A percentile compares a stretch with the other conserved stretches of the same genome.
These are phyloP conservation scores for Neonectria ditissima DNA, from an alignment of 2,329 filamentous ascomycete genomes.

Conservation along the genomic window DNA sequence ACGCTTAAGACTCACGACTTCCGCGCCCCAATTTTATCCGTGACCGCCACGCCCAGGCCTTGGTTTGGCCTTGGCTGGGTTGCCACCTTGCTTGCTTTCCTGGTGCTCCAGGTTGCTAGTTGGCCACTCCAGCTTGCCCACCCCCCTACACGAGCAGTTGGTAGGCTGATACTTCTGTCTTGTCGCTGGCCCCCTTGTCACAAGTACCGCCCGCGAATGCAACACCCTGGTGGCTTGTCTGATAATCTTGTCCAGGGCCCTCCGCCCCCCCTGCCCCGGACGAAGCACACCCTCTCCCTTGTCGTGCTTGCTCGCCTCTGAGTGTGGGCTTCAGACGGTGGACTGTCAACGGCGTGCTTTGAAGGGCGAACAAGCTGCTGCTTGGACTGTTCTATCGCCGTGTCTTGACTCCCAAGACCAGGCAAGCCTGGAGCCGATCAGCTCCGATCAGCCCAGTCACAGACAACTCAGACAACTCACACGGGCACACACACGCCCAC, in stretches of 20 bases:
- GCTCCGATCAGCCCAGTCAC: constrained; percentile 11
- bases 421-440: constrained; percentile 5
- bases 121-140: background rate
- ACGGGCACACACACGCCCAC: constrained; percentile 9
- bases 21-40: background rate
- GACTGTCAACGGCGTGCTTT: background rate
- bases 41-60: background rate
- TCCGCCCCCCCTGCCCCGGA: background rate
- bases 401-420: constrained; percentile 9
- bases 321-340: background rate
- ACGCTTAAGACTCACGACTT: background rate
- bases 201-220: constrained; percentile 12
- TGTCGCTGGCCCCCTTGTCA: constrained; percentile 2
- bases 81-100: background rate
- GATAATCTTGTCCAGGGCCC: constrained; percentile 8
- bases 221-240: constrained; percentile 6
- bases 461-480: constrained; percentile 12
- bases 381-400: constrained; percentile 6
- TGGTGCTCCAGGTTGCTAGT: background rate
- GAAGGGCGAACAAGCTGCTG: background rate
- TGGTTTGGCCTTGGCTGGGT: background rate
- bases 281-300: background rate
- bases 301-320: background rate
- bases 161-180: background rate
- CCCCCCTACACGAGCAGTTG: background rate